A percentile compares a stretch with the other conserved stretches of the same genome.
These are phyloP conservation scores for Citrus mangshanensis DNA, from an alignment of 345 rosid species.

Conservation along the genomic window DNA sequence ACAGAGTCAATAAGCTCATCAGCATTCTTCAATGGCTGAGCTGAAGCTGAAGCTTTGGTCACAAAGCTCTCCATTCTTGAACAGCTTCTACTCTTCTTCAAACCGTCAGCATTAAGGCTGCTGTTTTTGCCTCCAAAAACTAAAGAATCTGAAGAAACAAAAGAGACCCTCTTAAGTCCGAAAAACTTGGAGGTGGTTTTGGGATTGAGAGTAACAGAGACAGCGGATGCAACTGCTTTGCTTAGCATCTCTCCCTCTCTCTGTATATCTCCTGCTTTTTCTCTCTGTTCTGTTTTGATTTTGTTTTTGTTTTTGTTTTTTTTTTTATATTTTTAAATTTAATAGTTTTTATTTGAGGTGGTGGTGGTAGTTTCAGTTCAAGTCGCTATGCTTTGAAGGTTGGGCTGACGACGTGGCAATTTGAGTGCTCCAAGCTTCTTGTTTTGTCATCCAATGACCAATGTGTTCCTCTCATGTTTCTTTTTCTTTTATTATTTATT, in stretches of 20 bases:
- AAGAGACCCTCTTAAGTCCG: slow-evolving; percentile 20
- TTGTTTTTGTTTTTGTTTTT: no score
- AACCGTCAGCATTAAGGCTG: not conserved
- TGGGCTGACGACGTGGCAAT: slow-evolving; percentile 17
- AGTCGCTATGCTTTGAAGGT: slow-evolving; percentile 21
- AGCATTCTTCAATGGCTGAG: slow-evolving; percentile 73
- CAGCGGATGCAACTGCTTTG: slow-evolving; percentile 35
- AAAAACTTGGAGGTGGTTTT: slow-evolving; percentile 10
- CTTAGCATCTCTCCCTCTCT: slow-evolving; percentile 33
- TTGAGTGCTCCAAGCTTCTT: slow-evolving; percentile 16
- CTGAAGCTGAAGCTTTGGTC: slow-evolving; percentile 39
- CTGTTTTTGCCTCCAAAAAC: slow-evolving; percentile 8
- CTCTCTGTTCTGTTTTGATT: not conserved
- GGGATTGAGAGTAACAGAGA: slow-evolving; percentile 22
- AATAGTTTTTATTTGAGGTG: not conserved
- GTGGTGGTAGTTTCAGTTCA: slow-evolving; percentile 12
- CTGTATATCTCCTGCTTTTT: not conserved
- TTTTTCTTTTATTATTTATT: no score
- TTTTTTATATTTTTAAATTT: not conserved
- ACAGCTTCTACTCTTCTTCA: slow-evolving; percentile 13
- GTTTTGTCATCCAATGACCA: slow-evolving; percentile 9
- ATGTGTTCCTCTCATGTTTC: no score
- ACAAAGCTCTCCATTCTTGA: slow-evolving; percentile 35
- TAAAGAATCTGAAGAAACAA: slow-evolving; percentile 14
- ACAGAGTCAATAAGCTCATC: slow-evolving; percentile 85